These are phyloP conservation scores for Fragaria iinumae DNA, from an alignment of 306 rosid species.

Conservation along the genomic window DNA sequence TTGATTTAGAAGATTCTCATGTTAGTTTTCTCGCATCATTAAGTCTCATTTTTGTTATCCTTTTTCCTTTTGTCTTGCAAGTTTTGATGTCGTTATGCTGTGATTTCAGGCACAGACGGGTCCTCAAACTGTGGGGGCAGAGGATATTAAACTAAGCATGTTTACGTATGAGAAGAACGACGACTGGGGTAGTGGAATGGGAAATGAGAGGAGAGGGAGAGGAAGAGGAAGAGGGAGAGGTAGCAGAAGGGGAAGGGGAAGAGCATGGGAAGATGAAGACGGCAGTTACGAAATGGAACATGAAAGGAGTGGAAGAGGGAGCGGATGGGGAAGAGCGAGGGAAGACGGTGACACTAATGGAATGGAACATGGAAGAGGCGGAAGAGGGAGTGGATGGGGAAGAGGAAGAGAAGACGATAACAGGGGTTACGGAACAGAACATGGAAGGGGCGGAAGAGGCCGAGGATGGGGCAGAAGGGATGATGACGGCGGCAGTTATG, in stretches of 20 bases:
- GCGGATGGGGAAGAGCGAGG: background rate
- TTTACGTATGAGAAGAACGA: constrained; percentile 57
- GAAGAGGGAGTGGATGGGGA: background rate
- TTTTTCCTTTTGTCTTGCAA: background rate
- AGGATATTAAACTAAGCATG: constrained; percentile 73
- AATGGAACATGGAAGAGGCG: constrained; percentile 33
- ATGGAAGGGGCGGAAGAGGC: constrained; percentile 50
- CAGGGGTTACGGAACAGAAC: constrained; percentile 28
- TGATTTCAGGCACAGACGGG: constrained; percentile 45
- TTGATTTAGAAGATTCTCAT: constrained; percentile 59
- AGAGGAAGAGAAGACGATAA: constrained; percentile 15
- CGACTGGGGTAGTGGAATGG: constrained; percentile 34
- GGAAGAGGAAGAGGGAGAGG: constrained; percentile 39
- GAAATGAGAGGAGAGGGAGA: constrained; percentile 43
- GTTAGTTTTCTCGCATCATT: constrained; percentile 37
- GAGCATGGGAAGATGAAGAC: constrained; percentile 20
- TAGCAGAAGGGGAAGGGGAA: constrained; percentile 25
- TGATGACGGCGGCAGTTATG: constrained; percentile 27
- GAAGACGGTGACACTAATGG: background rate
- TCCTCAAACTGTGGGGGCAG: constrained; percentile 41
- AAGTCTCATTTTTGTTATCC: background rate
- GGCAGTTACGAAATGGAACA: background rate
- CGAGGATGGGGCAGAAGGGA: constrained; percentile 27
- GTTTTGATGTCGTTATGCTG: constrained; percentile 13
- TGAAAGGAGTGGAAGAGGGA: background rate